A percentile compares a stretch with the other conserved stretches of the same genome.
Conservation (phyloP, 148 eudicot genomes). For the Chenopodium berlandieri region DNA sequence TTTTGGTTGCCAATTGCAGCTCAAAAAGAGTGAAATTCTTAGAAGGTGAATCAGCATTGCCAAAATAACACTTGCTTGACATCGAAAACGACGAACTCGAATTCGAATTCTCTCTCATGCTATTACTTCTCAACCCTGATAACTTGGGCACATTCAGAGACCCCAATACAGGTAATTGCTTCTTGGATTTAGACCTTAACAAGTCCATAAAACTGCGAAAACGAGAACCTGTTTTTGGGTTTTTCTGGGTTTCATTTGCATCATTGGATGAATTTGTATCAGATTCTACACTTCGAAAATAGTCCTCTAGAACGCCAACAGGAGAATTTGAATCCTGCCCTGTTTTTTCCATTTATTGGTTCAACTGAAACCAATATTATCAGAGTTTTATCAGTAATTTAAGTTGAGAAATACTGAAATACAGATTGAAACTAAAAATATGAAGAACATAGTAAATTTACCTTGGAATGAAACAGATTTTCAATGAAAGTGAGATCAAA, state of each 20-base stretch:
- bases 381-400: not conserved
- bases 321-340: slow-evolving; percentile 54
- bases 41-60: slow-evolving; percentile 19
- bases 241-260: slow-evolving; percentile 35
- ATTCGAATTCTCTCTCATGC: slow-evolving; percentile 45
- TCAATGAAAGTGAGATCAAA: slow-evolving; percentile 10
- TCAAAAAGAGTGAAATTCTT: slow-evolving; percentile 26
- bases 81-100: slow-evolving; percentile 7
- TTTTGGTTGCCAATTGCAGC: slow-evolving; percentile 29
- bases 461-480: slow-evolving; percentile 4
- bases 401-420: not conserved
- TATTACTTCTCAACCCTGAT: slow-evolving; percentile 54
- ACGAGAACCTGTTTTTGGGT: slow-evolving; percentile 27
- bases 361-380: not conserved
- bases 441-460: no score
- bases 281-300: slow-evolving; percentile 52
- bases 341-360: slow-evolving; percentile 40
- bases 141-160: slow-evolving; percentile 53
- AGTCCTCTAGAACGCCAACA: slow-evolving; percentile 67
- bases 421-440: not conserved
- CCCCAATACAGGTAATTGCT: slow-evolving; percentile 39
- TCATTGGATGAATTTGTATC: slow-evolving; percentile 50
- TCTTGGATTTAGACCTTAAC: slow-evolving; percentile 52
- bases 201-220: slow-evolving; percentile 50
- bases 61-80: slow-evolving; percentile 3